Conservation (phyloP, 2,329 filamentous ascomycete species). For the Achaetomium macrosporum region DNA sequence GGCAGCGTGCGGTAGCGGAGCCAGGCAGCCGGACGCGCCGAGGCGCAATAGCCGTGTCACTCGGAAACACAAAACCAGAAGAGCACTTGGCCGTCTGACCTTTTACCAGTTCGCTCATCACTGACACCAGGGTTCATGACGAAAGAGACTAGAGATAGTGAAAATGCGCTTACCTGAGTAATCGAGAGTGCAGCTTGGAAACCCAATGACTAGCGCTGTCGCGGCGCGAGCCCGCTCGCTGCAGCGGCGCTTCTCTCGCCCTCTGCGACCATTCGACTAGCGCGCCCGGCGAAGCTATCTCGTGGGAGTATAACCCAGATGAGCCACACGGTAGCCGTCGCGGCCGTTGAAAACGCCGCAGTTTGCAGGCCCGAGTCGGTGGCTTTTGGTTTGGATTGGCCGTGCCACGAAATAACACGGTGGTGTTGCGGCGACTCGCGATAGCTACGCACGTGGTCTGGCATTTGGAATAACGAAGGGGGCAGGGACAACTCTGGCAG, state of each 20-base stretch:
- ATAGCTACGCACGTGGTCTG: neutral
- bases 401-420: neutral
- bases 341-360: neutral
- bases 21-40: conserved; percentile 21
- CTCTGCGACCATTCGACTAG: neutral
- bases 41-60: conserved; percentile 22
- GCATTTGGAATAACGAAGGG: neutral
- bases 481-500: neutral
- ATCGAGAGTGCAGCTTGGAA: neutral
- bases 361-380: neutral
- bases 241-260: conserved; percentile 1
- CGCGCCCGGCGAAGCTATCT: neutral
- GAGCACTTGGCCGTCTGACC: conserved; percentile 37
- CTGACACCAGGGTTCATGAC: conserved; percentile 27
- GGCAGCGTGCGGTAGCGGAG: conserved; percentile 14
- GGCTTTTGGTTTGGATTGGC: neutral
- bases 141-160: conserved; percentile 6
- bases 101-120: conserved; percentile 45
- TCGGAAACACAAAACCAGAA: conserved; percentile 34
- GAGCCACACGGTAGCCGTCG: neutral
- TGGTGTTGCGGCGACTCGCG: neutral
- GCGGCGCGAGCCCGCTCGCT: neutral
- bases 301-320: neutral
- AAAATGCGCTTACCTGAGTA: conserved; percentile 13
- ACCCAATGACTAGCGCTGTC: neutral